Evolutionary conservation across 306 rosid genomes (phyloP).

Genomic region (Acacia acuminata): DNA sequence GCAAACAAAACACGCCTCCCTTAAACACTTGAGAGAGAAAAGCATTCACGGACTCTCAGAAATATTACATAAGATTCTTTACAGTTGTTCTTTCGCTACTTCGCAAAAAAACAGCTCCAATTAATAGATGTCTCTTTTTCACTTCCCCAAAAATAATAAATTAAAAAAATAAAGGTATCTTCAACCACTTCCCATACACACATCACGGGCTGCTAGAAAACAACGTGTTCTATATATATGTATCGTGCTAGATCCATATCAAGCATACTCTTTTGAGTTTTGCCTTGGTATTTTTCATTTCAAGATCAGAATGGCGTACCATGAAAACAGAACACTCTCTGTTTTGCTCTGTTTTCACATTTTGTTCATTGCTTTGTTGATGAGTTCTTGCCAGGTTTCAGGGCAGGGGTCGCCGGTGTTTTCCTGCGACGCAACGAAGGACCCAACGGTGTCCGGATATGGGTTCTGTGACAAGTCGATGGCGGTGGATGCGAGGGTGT

Average conservation of each 20-base stretch:
- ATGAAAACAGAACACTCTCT: constrained; percentile 56
- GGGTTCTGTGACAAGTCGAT: constrained; percentile 71
- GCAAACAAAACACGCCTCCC: constrained; percentile 1
- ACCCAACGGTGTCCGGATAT: constrained; percentile 39
- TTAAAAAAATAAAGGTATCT: not conserved
- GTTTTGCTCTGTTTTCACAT: constrained; percentile 49
- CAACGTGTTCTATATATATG: constrained; percentile 32
- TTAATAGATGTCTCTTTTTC: constrained; percentile 27
- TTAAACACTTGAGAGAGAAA: not conserved
- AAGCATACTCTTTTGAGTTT: constrained; percentile 26
- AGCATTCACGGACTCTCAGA: constrained; percentile 38
- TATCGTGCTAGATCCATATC: not conserved
- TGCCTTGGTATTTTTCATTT: not conserved
- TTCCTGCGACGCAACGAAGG: constrained; percentile 58
- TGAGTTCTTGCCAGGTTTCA: constrained; percentile 24
- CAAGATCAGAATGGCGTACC: constrained; percentile 43
- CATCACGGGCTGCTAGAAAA: constrained; percentile 67
- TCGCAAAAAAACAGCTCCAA: constrained; percentile 32
- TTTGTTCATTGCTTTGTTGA: constrained; percentile 2
- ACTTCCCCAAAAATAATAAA: not conserved
- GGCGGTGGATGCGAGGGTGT: constrained; percentile 52
- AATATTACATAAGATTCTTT: constrained; percentile 19
- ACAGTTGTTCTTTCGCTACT: constrained; percentile 24
- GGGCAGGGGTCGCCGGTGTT: constrained; percentile 62
- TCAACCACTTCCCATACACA: constrained; percentile 28